Base-by-base conservation (phyloP, 73 alveolate species). In the Symbiodinium pilosum region DNA sequence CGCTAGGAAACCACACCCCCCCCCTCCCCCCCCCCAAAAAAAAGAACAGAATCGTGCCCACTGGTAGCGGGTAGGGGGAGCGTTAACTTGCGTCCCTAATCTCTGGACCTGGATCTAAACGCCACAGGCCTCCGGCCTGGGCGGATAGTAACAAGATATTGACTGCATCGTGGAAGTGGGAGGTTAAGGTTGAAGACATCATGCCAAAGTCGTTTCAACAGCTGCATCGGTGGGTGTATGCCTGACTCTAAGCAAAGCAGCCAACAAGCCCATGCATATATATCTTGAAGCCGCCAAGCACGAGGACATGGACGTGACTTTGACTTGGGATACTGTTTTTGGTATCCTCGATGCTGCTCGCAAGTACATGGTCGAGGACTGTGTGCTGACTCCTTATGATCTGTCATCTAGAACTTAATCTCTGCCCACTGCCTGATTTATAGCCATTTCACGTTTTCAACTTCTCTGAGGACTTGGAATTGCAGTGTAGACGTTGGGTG, bases 311-410 rank as follows among this genome's bases (percentile, higher is more conserved):
- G 96, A 89, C 69, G 96, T 89, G 96, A 89, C 87, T 68, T 69
- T 89, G 87, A 64, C 96, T 68, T 89, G 75, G 36, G 96, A 89
- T 85, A 89, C 96, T 40, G 51, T 89, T 40, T 89, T 89, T 89
- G 96, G 96, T 16, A 85, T 89, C n/a, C 96, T 89, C 12, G 96
- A 89, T 43, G 96, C 96, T 42, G 96, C 96, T 89, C 96, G 96
- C 69, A 89, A 89, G 87, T 89, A 89, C 75, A 89, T 89, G 96
- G 96, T 89, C n/a, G 96, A 89, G 96, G 96, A 89, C 87, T 21
- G 12, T 52, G 21, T 16, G 21, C 12, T 16, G 71, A 52, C 12
- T 52, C 21, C 71, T 16, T 52, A 12, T 12, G 71, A 12, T 52
- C 71, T 52, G 12, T 52, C 30, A 52, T 12, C 12, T 16, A 52